Evolutionary conservation across 345 rosid species (phyloP).

Genomic region (Heritiera fomes): DNA sequence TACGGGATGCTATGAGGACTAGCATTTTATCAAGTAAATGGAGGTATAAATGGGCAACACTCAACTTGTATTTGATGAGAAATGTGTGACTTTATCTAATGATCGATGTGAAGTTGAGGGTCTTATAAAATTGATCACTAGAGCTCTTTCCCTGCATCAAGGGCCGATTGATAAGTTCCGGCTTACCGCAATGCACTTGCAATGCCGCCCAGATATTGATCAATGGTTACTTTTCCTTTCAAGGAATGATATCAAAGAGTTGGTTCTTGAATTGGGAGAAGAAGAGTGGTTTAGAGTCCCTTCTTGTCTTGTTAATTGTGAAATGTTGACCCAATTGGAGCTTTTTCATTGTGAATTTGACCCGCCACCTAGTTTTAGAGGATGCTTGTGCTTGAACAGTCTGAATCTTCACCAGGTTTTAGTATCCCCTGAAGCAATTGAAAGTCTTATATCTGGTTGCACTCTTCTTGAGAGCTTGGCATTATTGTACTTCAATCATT

Average conservation of each 20-base stretch:
- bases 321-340: conserved; percentile 64
- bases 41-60: conserved; percentile 84
- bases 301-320: conserved; percentile 66
- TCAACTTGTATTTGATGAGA: conserved; percentile 71
- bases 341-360: conserved; percentile 76
- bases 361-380: conserved; percentile 66
- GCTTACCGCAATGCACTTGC: conserved; percentile 61
- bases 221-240: conserved; percentile 96
- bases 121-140: conserved; percentile 63
- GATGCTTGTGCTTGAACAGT: conserved; percentile 63
- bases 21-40: conserved; percentile 76
- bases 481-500: conserved; percentile 75
- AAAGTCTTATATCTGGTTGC: conserved; percentile 68
- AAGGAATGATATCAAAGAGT: conserved; percentile 60
- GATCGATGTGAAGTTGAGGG: conserved; percentile 42
- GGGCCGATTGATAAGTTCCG: conserved; percentile 91
- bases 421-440: conserved; percentile 74
- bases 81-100: conserved; percentile 38
- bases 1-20: conserved; percentile 76
- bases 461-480: conserved; percentile 78
- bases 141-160: conserved; percentile 74
- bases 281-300: conserved; percentile 84
- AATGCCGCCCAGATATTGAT: conserved; percentile 73
- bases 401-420: conserved; percentile 78
- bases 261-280: conserved; percentile 81